phyloP scores from a whole-genome alignment of 345 rosid species.

The Combretum micranthum region DNA sequence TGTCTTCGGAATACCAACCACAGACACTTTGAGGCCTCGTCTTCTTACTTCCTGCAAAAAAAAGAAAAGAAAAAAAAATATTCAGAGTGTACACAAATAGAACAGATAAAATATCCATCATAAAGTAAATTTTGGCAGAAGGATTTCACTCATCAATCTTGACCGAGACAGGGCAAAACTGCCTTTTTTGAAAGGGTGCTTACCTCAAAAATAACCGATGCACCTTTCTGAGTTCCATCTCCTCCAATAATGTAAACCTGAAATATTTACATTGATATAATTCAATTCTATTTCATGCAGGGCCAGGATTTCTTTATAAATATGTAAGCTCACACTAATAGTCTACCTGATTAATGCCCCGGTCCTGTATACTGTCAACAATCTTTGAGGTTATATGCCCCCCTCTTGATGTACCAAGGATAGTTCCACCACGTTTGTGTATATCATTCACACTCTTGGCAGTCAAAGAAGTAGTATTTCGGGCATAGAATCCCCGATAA shows the following conservation, averaged over 20 bases:
- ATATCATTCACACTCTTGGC: constrained; percentile 35
- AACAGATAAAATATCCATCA: neutral
- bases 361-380: constrained; percentile 44
- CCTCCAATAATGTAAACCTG: constrained; percentile 52
- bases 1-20: constrained; percentile 43
- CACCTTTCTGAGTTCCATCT: constrained; percentile 46
- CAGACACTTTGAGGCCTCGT: constrained; percentile 40
- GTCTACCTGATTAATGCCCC: constrained; percentile 38
- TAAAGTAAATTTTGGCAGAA: too few relatives aligned
- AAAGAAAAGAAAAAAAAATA: too few relatives aligned
- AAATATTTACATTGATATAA: neutral
- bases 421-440: constrained; percentile 42
- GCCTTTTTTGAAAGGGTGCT: neutral
- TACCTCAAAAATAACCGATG: constrained; percentile 34
- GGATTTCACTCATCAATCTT: neutral
- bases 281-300: too few relatives aligned
- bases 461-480: constrained; percentile 29
- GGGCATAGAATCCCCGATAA: constrained; percentile 40
- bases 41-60: constrained; percentile 30
- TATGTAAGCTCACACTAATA: neutral
- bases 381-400: constrained; percentile 34
- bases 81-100: neutral
- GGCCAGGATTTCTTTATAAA: neutral
- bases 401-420: constrained; percentile 41
- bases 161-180: too few relatives aligned